Evolutionary conservation across 2,329 filamentous ascomycete genomes (phyloP), one percentile per base, ranked within the genome.

Genomic region (Periconia digitata): DNA sequence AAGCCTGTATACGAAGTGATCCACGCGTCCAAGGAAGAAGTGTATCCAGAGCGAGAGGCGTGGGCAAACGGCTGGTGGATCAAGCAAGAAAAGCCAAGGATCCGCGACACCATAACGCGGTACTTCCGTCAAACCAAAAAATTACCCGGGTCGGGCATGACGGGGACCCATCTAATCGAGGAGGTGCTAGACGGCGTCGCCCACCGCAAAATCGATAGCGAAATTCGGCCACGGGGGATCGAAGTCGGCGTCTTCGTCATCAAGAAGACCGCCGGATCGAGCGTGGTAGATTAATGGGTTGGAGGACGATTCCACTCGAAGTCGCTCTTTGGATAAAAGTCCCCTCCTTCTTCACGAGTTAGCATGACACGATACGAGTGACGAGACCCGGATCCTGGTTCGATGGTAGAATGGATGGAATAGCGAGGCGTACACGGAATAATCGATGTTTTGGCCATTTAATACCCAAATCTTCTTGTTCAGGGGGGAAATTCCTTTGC

Each of bases 11-110:
- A 70, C 49, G 79, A 67, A 18, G 53, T 83, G 2, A 70, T 78
- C 1, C 76, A 83, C 54, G 73, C 81, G 1, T 73, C 76, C 4
- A 78, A 74, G 50, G 74, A 81, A 34, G 73, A 76, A 45, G 76
- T 81, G 15, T 56, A 70, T 1, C 68, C 85, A 2, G 75, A 79
- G 43, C 74, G 81, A 22, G 70, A 74, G 17, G 73, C 78, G 2
- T 86, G 84, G 84, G 76, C 78, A 8, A 66, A 68, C 24, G 79
- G 85, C 47, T 85, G 83, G 83, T 86, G 81, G 74, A 78, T 82
- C 39, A 81, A 84, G 59, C 84, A 86, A 60, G 84, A 86, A 62
- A 82, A 82, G 57, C 73, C 77, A 10, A 75, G 83, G 13, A 78
- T 85, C 43, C 76, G 81, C 50, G 78, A 79, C 23, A 71, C 78